Evolutionary conservation across 306 rosid species (phyloP).

Genomic region (Citrullus colocynthis): DNA sequence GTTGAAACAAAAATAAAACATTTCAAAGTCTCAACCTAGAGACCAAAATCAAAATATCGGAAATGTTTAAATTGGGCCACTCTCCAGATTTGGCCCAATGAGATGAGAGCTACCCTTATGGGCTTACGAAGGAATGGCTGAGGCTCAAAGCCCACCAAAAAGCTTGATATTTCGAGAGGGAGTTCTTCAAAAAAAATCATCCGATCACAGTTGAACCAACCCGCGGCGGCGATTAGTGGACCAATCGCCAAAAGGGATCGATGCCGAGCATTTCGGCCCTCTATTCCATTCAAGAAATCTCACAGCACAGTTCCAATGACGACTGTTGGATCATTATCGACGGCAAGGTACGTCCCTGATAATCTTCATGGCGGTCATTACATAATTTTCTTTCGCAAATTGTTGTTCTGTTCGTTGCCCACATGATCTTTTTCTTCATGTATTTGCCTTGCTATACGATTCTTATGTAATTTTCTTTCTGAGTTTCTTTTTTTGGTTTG

Average conservation of each 20-base stretch:
- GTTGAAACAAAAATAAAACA: too few relatives aligned
- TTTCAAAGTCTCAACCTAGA: too few relatives aligned
- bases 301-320: constrained; percentile 50
- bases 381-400: neutral
- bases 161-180: neutral
- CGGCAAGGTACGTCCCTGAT: constrained; percentile 44
- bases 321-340: constrained; percentile 83
- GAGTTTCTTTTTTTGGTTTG: neutral
- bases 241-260: constrained; percentile 1
- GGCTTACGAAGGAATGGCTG: neutral
- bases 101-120: neutral
- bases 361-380: neutral
- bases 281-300: constrained; percentile 46
- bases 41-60: too few relatives aligned
- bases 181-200: neutral
- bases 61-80: neutral
- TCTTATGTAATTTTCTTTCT: neutral
- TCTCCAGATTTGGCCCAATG: neutral
- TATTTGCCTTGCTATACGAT: neutral
- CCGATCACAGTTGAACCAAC: neutral
- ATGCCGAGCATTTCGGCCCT: constrained; percentile 62
- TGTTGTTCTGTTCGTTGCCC: neutral
- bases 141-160: neutral
- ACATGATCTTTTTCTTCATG: neutral
- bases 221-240: neutral